Percentiles rank a stretch among this genome's conserved stretches.
Evolutionary conservation across 2,329 filamentous ascomycete genomes (phyloP).

Genomic region (Neocucurbitaria cava): DNA sequence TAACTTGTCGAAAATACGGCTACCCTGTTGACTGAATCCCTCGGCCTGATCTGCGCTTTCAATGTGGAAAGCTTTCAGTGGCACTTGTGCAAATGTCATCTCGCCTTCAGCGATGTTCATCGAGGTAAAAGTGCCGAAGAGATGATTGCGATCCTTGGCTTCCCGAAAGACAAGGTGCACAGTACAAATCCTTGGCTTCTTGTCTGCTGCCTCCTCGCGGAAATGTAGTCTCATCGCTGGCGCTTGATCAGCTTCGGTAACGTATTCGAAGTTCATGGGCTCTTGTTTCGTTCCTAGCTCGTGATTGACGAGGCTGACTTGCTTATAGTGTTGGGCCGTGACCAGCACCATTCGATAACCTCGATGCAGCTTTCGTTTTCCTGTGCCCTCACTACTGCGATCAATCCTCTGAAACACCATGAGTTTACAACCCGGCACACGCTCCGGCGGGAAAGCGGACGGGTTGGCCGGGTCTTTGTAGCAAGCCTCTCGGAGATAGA

Average conservation of each 20-base stretch:
- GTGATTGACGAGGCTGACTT: slow-evolving; percentile 78
- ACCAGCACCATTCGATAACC: slow-evolving; percentile 81
- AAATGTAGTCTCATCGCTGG: slow-evolving; percentile 76
- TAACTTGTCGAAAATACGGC: slow-evolving; percentile 52
- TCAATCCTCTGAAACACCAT: slow-evolving; percentile 76
- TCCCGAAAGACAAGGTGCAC: slow-evolving; percentile 82
- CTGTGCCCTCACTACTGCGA: slow-evolving; percentile 74
- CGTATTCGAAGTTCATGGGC: slow-evolving; percentile 78
- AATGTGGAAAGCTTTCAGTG: slow-evolving; percentile 71
- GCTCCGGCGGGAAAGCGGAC: slow-evolving; percentile 76
- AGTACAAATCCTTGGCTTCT: slow-evolving; percentile 57
- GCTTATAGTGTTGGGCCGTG: slow-evolving; percentile 78
- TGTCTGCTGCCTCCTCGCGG: slow-evolving; percentile 63
- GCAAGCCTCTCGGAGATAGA: slow-evolving; percentile 75
- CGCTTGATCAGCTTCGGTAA: slow-evolving; percentile 64
- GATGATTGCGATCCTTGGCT: slow-evolving; percentile 70
- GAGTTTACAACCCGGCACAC: slow-evolving; percentile 73
- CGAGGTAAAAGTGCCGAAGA: slow-evolving; percentile 77
- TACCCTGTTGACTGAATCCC: slow-evolving; percentile 48
- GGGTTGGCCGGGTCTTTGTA: slow-evolving; percentile 79
- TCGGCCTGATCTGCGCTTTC: slow-evolving; percentile 62
- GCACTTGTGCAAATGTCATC: slow-evolving; percentile 72
- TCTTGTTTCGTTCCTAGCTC: slow-evolving; percentile 65
- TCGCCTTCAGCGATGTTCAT: slow-evolving; percentile 73
- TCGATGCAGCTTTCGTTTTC: slow-evolving; percentile 74